Evolutionary conservation across 345 rosid species (phyloP).

Genomic region (Eucalyptus virginea): DNA sequence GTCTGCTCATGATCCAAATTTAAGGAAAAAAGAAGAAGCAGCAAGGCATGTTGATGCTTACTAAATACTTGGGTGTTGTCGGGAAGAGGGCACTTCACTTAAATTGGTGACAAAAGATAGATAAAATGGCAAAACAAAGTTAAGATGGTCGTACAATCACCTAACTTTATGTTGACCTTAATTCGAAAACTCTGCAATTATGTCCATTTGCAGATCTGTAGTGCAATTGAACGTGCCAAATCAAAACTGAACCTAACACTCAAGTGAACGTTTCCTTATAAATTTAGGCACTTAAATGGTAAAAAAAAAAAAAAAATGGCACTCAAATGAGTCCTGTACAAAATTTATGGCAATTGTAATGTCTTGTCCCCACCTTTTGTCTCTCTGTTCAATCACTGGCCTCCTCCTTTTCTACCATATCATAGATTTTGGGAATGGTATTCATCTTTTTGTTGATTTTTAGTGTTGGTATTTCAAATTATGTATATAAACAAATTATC

Average conservation of each 20-base stretch:
- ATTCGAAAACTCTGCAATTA: background rate
- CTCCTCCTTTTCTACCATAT: background rate
- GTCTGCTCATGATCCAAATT: too few species aligned
- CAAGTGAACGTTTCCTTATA: too few species aligned
- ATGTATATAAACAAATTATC: background rate
- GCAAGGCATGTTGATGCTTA: background rate
- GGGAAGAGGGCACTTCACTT: background rate
- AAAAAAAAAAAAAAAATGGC: too few species aligned
- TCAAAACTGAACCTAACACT: too few species aligned
- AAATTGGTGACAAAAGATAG: background rate
- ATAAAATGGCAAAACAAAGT: background rate
- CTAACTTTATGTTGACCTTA: background rate
- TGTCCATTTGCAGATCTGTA: background rate
- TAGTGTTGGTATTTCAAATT: background rate
- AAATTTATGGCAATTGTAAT: too few species aligned
- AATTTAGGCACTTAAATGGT: too few species aligned
- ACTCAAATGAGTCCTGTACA: too few species aligned
- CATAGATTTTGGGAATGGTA: background rate
- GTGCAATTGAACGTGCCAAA: background rate
- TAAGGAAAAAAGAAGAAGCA: too few species aligned
- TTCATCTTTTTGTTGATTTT: background rate
- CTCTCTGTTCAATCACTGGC: background rate
- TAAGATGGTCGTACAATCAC: background rate
- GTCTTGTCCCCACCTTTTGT: too few species aligned
- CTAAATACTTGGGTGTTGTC: background rate